Base-by-base conservation (phyloP, 805 yeast genomes). In the Pichia scutulata region DNA sequence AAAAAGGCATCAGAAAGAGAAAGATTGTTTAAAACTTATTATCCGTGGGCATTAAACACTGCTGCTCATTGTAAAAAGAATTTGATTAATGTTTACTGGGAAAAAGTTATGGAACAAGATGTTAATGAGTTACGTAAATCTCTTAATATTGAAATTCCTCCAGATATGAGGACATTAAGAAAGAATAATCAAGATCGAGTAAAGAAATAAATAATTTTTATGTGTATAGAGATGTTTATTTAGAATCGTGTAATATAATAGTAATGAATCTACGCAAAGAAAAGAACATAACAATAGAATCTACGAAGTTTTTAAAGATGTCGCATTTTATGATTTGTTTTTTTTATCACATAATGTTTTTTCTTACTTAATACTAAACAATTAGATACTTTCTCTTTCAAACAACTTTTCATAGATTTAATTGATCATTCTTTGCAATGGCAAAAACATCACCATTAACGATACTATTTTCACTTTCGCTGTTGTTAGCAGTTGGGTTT, bases 61-160 rank as follows among this genome's bases (percentile, higher is more conserved):
- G 96, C 97, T 2, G 48, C 50, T 43, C 73, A 78, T 50, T 78
- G 89, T 47, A 82, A 82, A 60, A 86, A 93, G 1, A 54, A 57
- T 26, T 72, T 93, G 61, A 81, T 92, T 49, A 87, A 88, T 63
- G 89, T 92, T 0, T 88, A 86, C 63, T 92, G 99, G 99, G 98
- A 93, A 64, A 77, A 87, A 42, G 68, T 82, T 21, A 71, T 93
- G 58, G 86, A 82, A 24, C 73, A 73, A 54, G 92, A 89, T 63
- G 78, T 88, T 6, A 73, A 81, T 50, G 89, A 84, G 59, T 69
- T 93, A 44, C 79, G 97, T 60, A 57, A 60, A 6, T 85, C 84
- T 51, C 68, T 92, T 54, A 86, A 89, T 4, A 81, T 92, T 47
- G 82, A 78, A 52, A 75, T 75, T 51, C 96, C 97, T 0, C 87